Evolutionary conservation across 306 rosid genomes (phyloP).

Genomic region (Erythrophleum fordii): DNA sequence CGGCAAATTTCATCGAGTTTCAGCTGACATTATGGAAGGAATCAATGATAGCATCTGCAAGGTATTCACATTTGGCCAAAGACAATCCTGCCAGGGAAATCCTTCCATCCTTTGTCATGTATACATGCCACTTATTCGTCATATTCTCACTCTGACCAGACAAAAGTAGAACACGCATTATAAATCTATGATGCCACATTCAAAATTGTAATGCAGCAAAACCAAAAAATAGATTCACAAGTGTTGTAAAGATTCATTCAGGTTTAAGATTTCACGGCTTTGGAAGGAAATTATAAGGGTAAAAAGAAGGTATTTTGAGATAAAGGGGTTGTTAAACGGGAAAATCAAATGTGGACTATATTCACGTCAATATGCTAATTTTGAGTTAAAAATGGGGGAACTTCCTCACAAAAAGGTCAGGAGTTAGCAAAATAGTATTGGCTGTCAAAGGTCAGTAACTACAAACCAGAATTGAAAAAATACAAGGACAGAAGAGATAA

Average conservation of each 20-base stretch:
- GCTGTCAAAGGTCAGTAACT: not conserved
- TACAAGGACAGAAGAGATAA: constrained; percentile 13
- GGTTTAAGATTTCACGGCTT: not conserved
- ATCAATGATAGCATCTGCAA: constrained; percentile 93
- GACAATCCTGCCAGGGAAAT: constrained; percentile 95
- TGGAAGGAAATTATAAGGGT: not conserved
- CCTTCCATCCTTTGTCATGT: constrained; percentile 99
- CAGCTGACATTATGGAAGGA: constrained; percentile 85
- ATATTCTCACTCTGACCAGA: constrained; percentile 78
- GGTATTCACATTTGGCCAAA: constrained; percentile 87
- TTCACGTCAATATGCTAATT: no score
- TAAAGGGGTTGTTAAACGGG: not conserved
- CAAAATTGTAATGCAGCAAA: constrained; percentile 18
- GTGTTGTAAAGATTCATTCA: not conserved
- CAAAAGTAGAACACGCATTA: constrained; percentile 3
- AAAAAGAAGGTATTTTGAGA: not conserved
- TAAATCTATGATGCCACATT: constrained; percentile 14
- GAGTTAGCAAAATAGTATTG: not conserved
- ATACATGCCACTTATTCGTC: constrained; percentile 95
- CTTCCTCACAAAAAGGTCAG: not conserved
- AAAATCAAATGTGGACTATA: not conserved
- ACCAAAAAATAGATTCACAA: constrained; percentile 16
- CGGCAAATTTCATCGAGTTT: constrained; percentile 39
- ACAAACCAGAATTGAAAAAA: not conserved
- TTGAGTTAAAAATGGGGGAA: not conserved